Evolutionary conservation across 257 asterid species (phyloP), one percentile per base, ranked within the genome.

Genomic region (Lycium barbarum): DNA sequence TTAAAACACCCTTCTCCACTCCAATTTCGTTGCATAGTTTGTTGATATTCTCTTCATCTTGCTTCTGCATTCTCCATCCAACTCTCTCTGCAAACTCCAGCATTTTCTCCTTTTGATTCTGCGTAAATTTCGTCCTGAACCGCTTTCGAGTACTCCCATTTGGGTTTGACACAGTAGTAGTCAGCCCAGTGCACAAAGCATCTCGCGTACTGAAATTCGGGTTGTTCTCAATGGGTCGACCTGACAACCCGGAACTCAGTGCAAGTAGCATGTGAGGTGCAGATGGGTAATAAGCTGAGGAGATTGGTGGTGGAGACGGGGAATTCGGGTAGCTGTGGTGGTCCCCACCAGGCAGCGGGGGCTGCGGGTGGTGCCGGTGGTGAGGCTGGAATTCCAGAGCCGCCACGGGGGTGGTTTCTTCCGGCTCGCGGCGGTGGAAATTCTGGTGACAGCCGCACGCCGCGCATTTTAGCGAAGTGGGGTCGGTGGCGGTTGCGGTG

Each of bases 381-480:
- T 81, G 82, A 55, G 57, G 73, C 55, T 61, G 96, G 93, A 91
- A 95, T 83, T 94, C 97, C 12, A 95, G 90, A 11, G 94, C 93
- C 5, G 97, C 90, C 2, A 87, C 40, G 7, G 93, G 80, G 73
- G 71, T 83, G 0, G 93, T 96, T 2, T 95, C 98, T 1, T 97
- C 94, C 79, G 96, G 93, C 82, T 95, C 98, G 0, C 98, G 98
- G 88, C 99, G 98, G 91, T 96, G 99, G 93, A 96, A 96, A 71
- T 93, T 96, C 36, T 98, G 97, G 93, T 96, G 99, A 88, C 99
- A 97, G 1, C 98, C 98, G 83, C 98, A 97, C 2, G 98, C 99
- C 20, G 99, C 98, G 92, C 99, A 97, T 90, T 91, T 95, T 3
- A 97, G 91, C 17, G 98, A 93, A 35, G 99, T 91, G 49, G 99